A percentile compares a stretch with the other conserved stretches of the same genome.
Conservation (phyloP, 306 rosid genomes). For the Sesbania bispinosa region DNA sequence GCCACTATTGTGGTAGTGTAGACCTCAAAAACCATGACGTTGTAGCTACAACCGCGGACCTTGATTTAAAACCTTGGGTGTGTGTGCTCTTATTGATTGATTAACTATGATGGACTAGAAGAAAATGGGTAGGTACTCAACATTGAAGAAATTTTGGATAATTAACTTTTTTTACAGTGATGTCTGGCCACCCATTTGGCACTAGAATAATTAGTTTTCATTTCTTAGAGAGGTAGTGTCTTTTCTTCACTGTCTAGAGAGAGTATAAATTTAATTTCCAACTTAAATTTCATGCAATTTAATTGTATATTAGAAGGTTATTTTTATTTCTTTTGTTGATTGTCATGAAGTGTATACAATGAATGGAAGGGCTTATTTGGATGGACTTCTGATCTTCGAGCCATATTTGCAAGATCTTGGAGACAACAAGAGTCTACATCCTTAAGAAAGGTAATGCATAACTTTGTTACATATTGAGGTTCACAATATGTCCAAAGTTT, state of each 20-base stretch:
- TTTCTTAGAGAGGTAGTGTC: no score
- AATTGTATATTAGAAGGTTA: neutral
- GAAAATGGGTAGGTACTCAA: neutral
- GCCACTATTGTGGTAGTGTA: no score
- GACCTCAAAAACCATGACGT: no score
- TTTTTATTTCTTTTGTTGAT: neutral
- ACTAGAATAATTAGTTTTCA: no score
- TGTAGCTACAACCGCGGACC: no score
- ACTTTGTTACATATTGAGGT: neutral
- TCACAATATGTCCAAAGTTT: neutral
- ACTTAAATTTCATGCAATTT: neutral
- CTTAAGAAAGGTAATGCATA: slow-evolving; percentile 52
- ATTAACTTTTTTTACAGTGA: neutral
- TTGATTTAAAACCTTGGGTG: no score
- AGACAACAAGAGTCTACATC: slow-evolving; percentile 61
- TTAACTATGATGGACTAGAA: neutral
- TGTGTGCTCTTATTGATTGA: no score
- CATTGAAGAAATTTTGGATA: neutral
- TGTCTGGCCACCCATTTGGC: slow-evolving; percentile 1
- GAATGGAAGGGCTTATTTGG: slow-evolving; percentile 89
- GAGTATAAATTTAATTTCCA: neutral
- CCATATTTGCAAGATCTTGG: slow-evolving; percentile 58
- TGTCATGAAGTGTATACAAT: slow-evolving; percentile 62
- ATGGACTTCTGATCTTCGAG: slow-evolving; percentile 82
- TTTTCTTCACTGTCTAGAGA: neutral